phyloP scores from a whole-genome alignment of 495 filamentous ascomycete species.

The Echria macrotheca region DNA sequence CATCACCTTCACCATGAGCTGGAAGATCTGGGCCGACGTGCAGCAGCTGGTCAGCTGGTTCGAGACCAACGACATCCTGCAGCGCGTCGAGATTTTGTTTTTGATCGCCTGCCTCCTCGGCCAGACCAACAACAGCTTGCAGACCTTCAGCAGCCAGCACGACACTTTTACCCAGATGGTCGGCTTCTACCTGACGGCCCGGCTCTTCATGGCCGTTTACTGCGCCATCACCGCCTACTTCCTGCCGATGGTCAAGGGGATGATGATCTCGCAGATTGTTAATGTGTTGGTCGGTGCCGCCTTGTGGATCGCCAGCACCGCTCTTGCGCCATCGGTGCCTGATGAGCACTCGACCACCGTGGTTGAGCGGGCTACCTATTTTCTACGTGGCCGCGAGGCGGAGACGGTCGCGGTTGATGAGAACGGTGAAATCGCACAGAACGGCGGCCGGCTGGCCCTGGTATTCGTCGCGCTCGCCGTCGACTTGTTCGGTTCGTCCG shows the following conservation, averaged over 20 bases:
- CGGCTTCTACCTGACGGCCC: constrained; percentile 49
- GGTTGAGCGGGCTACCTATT: too few relatives aligned
- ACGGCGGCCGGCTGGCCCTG: constrained; percentile 26
- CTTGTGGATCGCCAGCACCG: constrained; percentile 50
- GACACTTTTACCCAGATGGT: constrained; percentile 49
- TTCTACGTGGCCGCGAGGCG: too few relatives aligned
- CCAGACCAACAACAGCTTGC: constrained; percentile 53
- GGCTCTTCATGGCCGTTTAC: constrained; percentile 45
- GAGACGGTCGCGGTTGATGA: too few relatives aligned
- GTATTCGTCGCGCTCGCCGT: constrained; percentile 47
- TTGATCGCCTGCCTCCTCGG: constrained; percentile 51
- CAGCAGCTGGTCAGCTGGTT: constrained; percentile 50
- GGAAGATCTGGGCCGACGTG: constrained; percentile 57
- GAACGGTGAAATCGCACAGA: too few relatives aligned
- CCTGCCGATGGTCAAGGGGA: constrained; percentile 48
- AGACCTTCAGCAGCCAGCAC: constrained; percentile 34
- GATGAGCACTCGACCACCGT: too few relatives aligned
- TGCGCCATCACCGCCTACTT: constrained; percentile 36
- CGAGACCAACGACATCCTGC: constrained; percentile 52
- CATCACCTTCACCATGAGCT: constrained; percentile 46
- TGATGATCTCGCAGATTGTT: constrained; percentile 43
- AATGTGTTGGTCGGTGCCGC: constrained; percentile 33
- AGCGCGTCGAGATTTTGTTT: constrained; percentile 49
- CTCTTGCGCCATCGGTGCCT: neutral
- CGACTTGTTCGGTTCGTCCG: constrained; percentile 36